Percentiles rank a stretch among this genome's conserved stretches.
Conservation (phyloP, 331 rosid genomes). For the Malus hybrid region DNA sequence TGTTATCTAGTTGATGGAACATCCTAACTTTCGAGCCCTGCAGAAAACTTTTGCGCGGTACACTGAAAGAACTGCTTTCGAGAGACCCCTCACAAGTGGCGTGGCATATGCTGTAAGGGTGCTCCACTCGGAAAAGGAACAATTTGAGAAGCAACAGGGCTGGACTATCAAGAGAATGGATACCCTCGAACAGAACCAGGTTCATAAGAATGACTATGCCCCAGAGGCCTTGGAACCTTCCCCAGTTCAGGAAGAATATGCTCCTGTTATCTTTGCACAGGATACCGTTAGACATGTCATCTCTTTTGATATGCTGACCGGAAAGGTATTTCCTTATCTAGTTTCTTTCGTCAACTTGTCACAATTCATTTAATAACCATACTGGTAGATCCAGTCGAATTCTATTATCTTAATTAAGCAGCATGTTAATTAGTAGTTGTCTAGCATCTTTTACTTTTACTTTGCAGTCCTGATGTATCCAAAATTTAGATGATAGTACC, state of each 20-base stretch:
- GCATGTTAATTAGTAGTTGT: neutral
- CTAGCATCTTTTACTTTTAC: neutral
- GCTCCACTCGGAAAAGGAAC: slow-evolving; percentile 92
- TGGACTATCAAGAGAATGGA: slow-evolving; percentile 98
- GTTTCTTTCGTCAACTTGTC: neutral
- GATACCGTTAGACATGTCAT: slow-evolving; percentile 83
- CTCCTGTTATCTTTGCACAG: slow-evolving; percentile 97
- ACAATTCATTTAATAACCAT: neutral
- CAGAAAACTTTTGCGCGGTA: slow-evolving; percentile 88
- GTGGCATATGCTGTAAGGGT: slow-evolving; percentile 99
- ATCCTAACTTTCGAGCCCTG: slow-evolving; percentile 29
- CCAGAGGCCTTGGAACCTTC: slow-evolving; percentile 71
- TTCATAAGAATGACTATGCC: slow-evolving; percentile 60
- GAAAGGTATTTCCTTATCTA: slow-evolving; percentile 51
- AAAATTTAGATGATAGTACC: neutral
- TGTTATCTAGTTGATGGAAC: slow-evolving; percentile 6
- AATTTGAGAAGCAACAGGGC: slow-evolving; percentile 90
- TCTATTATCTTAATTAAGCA: neutral
- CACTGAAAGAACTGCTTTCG: slow-evolving; percentile 93
- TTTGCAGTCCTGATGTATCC: neutral
- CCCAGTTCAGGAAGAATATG: slow-evolving; percentile 80
- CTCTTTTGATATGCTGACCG: slow-evolving; percentile 80
- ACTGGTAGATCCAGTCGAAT: neutral
- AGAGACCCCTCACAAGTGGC: slow-evolving; percentile 96
- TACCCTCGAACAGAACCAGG: slow-evolving; percentile 64